Conservation (phyloP, 257 asterid genomes). For the Cinchona pubescens region DNA sequence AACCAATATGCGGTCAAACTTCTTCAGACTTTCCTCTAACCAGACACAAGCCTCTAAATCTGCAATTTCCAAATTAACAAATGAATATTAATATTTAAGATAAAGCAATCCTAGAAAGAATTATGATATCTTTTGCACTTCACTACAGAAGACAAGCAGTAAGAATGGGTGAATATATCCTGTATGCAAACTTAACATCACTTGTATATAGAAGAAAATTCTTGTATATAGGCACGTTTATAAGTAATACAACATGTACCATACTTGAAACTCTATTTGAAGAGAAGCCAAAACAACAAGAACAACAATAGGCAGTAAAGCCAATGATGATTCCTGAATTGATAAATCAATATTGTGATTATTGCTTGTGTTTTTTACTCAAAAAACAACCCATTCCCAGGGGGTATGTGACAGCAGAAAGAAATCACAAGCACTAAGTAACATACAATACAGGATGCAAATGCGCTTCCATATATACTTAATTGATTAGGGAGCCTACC, state of each 20-base stretch:
- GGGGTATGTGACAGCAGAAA: neutral
- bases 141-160: neutral
- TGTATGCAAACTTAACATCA: neutral
- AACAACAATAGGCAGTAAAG: neutral
- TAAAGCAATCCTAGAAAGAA: neutral
- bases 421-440: neutral
- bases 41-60: conserved; percentile 98
- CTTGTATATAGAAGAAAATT: neutral
- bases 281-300: neutral
- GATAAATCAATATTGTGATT: neutral
- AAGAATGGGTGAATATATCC: neutral
- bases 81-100: neutral
- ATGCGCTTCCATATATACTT: too few relatives aligned
- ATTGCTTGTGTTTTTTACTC: neutral
- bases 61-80: conserved; percentile 22
- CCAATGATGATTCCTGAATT: neutral
- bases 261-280: neutral
- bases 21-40: conserved; percentile 90
- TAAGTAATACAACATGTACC: neutral
- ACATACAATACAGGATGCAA: neutral
- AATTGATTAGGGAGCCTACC: conserved; percentile 40
- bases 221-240: neutral
- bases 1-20: conserved; percentile 81
- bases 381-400: neutral
- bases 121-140: neutral